Evolutionary conservation across 768 basidiomycete species (phyloP).

Genomic region (Coprinopsis cinerea): DNA sequence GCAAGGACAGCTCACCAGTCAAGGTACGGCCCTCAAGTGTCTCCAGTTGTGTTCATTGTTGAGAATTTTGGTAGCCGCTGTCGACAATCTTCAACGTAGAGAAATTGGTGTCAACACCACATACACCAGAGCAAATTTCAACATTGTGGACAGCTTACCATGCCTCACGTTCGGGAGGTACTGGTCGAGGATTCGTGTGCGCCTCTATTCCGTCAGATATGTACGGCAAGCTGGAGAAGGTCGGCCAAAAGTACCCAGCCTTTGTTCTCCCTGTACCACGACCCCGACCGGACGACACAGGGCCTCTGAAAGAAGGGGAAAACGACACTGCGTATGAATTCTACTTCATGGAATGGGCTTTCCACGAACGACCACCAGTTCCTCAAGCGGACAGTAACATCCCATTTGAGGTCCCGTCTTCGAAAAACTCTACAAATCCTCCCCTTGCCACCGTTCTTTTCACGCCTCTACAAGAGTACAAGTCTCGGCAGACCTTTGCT

Average conservation of each 20-base stretch:
- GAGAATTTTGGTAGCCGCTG: constrained; percentile 53
- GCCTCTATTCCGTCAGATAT: constrained; percentile 70
- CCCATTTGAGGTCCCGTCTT: constrained; percentile 34
- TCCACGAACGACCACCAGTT: constrained; percentile 64
- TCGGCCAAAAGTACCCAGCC: constrained; percentile 61
- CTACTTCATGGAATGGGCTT: constrained; percentile 86
- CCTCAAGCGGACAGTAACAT: constrained; percentile 42
- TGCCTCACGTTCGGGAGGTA: constrained; percentile 68
- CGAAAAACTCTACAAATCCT: constrained; percentile 33
- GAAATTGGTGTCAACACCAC: constrained; percentile 58
- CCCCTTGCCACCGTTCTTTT: constrained; percentile 76
- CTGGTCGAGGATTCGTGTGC: constrained; percentile 80
- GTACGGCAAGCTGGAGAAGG: constrained; percentile 63
- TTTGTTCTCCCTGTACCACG: constrained; percentile 84
- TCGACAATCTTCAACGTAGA: constrained; percentile 74
- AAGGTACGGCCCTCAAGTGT: constrained; percentile 17
- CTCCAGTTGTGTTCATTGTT: constrained; percentile 1
- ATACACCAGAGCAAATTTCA: constrained; percentile 68
- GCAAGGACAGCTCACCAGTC: constrained; percentile 15
- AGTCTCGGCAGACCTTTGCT: constrained; percentile 74
- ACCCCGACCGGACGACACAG: constrained; percentile 16
- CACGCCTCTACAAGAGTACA: constrained; percentile 93
- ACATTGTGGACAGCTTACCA: constrained; percentile 91
- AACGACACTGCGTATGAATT: constrained; percentile 60
- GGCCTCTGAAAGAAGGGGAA: constrained; percentile 25